Evolutionary conservation across 2,329 filamentous ascomycete species (phyloP).

Genomic region (Helotiales sp.): DNA sequence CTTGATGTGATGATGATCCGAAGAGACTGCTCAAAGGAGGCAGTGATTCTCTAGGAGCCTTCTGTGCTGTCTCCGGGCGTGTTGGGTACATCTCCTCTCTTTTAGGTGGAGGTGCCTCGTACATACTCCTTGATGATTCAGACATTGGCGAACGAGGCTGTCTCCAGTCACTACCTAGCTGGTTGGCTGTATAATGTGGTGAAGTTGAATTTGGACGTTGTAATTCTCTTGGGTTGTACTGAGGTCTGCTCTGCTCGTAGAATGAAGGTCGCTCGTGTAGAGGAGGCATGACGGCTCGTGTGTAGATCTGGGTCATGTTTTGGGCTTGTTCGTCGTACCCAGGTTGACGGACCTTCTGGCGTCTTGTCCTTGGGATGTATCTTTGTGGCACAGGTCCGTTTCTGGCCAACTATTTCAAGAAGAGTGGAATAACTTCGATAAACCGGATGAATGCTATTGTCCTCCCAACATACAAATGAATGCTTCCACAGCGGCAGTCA

Average conservation of each 20-base stretch:
- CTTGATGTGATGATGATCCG: slow-evolving; percentile 25
- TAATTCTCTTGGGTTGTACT: slow-evolving; percentile 22
- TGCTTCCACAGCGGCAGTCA: slow-evolving; percentile 27
- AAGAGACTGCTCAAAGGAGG: slow-evolving; percentile 37
- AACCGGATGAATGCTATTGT: slow-evolving; percentile 26
- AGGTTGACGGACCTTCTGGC: slow-evolving; percentile 16
- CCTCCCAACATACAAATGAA: slow-evolving; percentile 14
- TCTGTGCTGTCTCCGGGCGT: slow-evolving; percentile 20
- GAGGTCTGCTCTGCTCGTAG: slow-evolving; percentile 19
- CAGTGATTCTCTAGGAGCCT: slow-evolving; percentile 31
- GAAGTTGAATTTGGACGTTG: slow-evolving; percentile 7
- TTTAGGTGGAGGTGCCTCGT: slow-evolving; percentile 17
- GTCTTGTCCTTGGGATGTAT: slow-evolving; percentile 24
- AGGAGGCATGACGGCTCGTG: slow-evolving; percentile 23
- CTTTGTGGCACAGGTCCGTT: slow-evolving; percentile 29
- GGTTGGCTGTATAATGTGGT: slow-evolving; percentile 12
- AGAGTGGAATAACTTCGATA: slow-evolving; percentile 19
- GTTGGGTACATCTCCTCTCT: slow-evolving; percentile 28
- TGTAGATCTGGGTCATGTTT: slow-evolving; percentile 35
- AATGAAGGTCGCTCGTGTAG: slow-evolving; percentile 21
- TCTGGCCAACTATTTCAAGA: slow-evolving; percentile 26
- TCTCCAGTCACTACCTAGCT: slow-evolving; percentile 20
- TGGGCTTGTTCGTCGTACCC: slow-evolving; percentile 11
- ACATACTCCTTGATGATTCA: slow-evolving; percentile 18
- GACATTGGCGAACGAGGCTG: slow-evolving; percentile 27